Conservation (phyloP, 2,329 filamentous ascomycete species). For the Tolypocladium ovalisporum region DNA sequence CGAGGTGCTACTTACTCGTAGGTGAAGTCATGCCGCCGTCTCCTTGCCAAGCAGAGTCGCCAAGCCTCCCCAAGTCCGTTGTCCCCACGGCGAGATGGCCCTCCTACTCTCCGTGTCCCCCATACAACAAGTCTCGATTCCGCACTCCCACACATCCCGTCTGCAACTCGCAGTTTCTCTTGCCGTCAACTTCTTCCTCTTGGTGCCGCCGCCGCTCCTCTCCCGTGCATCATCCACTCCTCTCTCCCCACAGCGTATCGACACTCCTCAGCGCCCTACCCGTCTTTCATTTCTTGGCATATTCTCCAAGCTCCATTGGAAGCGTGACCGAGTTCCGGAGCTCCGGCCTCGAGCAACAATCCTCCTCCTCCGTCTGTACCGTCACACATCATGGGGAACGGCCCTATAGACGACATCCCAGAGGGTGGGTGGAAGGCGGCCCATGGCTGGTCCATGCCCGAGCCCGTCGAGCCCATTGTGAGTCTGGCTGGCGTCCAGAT, state of each 20-base stretch:
- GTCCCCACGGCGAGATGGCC: not conserved
- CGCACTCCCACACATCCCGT: not conserved
- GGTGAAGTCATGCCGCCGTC: not conserved
- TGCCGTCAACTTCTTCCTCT: not conserved
- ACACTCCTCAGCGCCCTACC: not conserved
- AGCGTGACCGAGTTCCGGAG: not conserved
- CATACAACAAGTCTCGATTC: not conserved
- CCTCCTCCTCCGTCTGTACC: not conserved
- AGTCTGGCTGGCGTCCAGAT: slow-evolving; percentile 3
- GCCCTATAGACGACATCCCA: slow-evolving; percentile 8
- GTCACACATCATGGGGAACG: slow-evolving; percentile 4
- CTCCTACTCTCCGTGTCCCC: not conserved
- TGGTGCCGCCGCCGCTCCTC: not conserved
- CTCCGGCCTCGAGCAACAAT: not conserved
- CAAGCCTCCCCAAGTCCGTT: not conserved
- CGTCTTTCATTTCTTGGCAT: not conserved
- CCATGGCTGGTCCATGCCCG: slow-evolving; percentile 17
- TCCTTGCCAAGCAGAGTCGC: not conserved
- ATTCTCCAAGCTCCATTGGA: not conserved
- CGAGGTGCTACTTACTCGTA: too few relatives aligned
- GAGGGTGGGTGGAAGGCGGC: slow-evolving; percentile 13
- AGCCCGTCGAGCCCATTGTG: slow-evolving; percentile 23
- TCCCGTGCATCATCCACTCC: not conserved
- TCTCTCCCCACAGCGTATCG: not conserved
- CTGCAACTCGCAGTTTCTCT: not conserved